Percentiles rank a stretch among this genome's conserved stretches.
Evolutionary conservation across 495 filamentous ascomycete species (phyloP).

Genomic region (Daldinia grandis): DNA sequence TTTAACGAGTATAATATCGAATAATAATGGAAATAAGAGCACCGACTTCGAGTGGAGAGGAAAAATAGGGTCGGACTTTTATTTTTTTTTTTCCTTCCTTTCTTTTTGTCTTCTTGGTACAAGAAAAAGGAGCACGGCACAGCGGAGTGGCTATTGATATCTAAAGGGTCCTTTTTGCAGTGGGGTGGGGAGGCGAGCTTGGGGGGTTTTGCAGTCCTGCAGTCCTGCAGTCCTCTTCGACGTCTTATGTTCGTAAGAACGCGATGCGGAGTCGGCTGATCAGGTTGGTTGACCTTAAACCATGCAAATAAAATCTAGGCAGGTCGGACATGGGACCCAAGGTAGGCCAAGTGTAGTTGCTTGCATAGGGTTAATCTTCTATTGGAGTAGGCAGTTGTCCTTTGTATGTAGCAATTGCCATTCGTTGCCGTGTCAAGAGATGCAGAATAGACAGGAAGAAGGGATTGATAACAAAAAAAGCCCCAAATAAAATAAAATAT

Average conservation of each 20-base stretch:
- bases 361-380: slow-evolving; percentile 19
- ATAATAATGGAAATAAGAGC: slow-evolving; percentile 24
- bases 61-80: slow-evolving; percentile 3
- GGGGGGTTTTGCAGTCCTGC: slow-evolving; percentile 11
- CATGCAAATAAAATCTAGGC: slow-evolving; percentile 31
- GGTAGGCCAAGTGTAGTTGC: slow-evolving; percentile 22
- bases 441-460: neutral
- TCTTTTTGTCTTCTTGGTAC: slow-evolving; percentile 4
- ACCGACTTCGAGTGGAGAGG: slow-evolving; percentile 28
- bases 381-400: slow-evolving; percentile 2
- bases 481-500: slow-evolving; percentile 7
- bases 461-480: slow-evolving; percentile 6
- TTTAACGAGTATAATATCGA: slow-evolving; percentile 33
- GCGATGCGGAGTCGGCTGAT: slow-evolving; percentile 42
- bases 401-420: neutral
- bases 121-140: slow-evolving; percentile 3
- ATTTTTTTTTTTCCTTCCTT: slow-evolving; percentile 9
- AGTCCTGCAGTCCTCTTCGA: slow-evolving; percentile 6
- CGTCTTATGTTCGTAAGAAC: slow-evolving; percentile 26
- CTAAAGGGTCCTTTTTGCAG: slow-evolving; percentile 21
- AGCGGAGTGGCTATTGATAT: slow-evolving; percentile 27
- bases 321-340: slow-evolving; percentile 24
- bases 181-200: slow-evolving; percentile 8
- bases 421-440: neutral
- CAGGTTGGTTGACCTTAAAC: slow-evolving; percentile 25